Evolutionary conservation across 352 stramenopile species (phyloP).

Genomic region (Pythium guiyangense): DNA sequence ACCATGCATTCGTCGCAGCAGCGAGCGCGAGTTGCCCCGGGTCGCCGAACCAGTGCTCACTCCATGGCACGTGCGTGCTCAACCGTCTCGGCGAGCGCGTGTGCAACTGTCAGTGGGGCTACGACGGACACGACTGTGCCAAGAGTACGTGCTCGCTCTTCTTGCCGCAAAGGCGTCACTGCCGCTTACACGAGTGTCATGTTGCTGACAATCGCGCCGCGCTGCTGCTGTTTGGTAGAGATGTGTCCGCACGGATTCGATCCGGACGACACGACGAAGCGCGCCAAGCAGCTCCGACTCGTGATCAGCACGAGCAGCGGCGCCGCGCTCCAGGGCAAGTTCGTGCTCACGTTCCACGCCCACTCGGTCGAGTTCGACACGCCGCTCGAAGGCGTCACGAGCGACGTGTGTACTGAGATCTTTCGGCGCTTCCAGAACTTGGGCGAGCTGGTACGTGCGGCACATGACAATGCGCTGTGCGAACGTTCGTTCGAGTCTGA

Average conservation of each 20-base stretch:
- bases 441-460: constrained; percentile 37
- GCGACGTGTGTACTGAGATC: constrained; percentile 46
- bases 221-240: constrained; percentile 23
- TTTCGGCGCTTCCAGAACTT: constrained; percentile 75
- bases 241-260: constrained; percentile 72
- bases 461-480: too few relatives aligned
- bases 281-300: constrained; percentile 53
- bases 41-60: constrained; percentile 58
- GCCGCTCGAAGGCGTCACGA: constrained; percentile 43
- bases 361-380: constrained; percentile 68
- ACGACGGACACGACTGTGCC: constrained; percentile 49
- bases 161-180: not conserved
- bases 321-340: constrained; percentile 26
- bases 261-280: constrained; percentile 27
- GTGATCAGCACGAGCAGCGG: constrained; percentile 18
- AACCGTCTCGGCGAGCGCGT: constrained; percentile 58
- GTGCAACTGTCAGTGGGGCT: constrained; percentile 80
- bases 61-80: constrained; percentile 61
- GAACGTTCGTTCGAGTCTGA: too few relatives aligned
- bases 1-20: not conserved
- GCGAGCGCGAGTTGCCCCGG: constrained; percentile 39
- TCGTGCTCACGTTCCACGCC: constrained; percentile 60
- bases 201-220: not conserved
- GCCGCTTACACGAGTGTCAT: not conserved
- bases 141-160: constrained; percentile 29